phyloP scores from a whole-genome alignment of 371 early-diverging fungal genomes.

The Ordospora colligata region DNA sequence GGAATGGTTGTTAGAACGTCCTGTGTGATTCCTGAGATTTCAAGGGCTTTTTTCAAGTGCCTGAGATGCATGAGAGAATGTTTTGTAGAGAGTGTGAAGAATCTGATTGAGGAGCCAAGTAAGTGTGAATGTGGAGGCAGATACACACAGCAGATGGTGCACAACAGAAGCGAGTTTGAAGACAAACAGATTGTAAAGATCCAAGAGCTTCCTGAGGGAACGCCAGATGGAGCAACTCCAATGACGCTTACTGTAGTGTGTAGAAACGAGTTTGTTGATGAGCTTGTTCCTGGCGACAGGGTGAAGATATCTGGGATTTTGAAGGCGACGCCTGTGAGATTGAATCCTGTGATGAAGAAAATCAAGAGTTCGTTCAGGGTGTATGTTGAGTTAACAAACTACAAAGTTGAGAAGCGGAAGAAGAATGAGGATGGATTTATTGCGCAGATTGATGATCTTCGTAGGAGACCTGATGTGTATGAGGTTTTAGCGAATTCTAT shows the following conservation, averaged over 20 bases:
- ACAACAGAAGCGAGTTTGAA: constrained; percentile 78
- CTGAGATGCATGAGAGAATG: constrained; percentile 66
- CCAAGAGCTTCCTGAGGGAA: constrained; percentile 93
- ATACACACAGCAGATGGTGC: constrained; percentile 65
- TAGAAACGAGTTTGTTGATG: constrained; percentile 87
- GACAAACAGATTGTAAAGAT: constrained; percentile 88
- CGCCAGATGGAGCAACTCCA: constrained; percentile 96
- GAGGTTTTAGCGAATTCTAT: constrained; percentile 60
- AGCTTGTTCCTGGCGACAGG: constrained; percentile 86
- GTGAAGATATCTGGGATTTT: constrained; percentile 87
- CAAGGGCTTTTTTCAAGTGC: constrained; percentile 57
- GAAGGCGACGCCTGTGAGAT: constrained; percentile 81
- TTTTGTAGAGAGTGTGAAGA: constrained; percentile 74
- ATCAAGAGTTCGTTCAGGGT: constrained; percentile 86
- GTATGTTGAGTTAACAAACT: constrained; percentile 74
- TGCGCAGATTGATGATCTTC: constrained; percentile 25
- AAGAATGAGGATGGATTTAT: background rate
- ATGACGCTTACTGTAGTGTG: constrained; percentile 80
- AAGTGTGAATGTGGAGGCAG: constrained; percentile 67
- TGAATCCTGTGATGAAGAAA: constrained; percentile 77
- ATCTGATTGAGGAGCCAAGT: constrained; percentile 79
- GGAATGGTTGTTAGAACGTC: constrained; percentile 86
- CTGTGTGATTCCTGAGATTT: constrained; percentile 76
- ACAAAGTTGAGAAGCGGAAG: constrained; percentile 67
- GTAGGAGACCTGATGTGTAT: constrained; percentile 63